Base-by-base conservation (phyloP, 345 rosid genomes). In the Arabidopsis suecica region DNA sequence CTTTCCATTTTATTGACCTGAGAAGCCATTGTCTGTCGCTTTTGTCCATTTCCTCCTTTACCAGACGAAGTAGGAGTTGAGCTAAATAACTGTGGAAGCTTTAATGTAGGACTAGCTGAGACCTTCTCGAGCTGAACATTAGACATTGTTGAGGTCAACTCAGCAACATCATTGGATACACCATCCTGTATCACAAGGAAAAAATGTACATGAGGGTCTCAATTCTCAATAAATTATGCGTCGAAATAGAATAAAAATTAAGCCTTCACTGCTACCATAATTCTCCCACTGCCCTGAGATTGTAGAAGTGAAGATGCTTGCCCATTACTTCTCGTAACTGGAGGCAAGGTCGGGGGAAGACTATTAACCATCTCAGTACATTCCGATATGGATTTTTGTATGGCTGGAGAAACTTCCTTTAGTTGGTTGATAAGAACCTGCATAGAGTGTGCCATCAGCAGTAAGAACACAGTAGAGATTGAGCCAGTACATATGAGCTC, bases 381-480 rank as follows among this genome's bases (percentile, higher is more conserved):
- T 37, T 93, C 97, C 42, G 89, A 75, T 84, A 95, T 93, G 50
- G 99, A 92, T 45, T 82, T 85, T 71, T 95, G 93, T 72, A 93
- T 89, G 56, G 97, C 75, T 70, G 98, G 99, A 79, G 89, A 87
- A 74, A 89, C 98, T 64, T 95, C 94, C 83, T 90, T 91, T 53
- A 95, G 83, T 78, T 95, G 98, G 75, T 95, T 89, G 73, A 90
- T 87, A 67, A 95, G 97, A 80, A 91, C 99, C 99, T 95, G 84
- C 48, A 80, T 22, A 76, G 38, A 54, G 63, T 75, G 79, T 71
- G 60, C 67, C 75, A 61, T 68, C 69, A 48, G 55, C 37, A 56
- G 69, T 47, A 72, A 77, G 60, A 47, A 60, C 53, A 65, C 44
- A 12, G 33, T 25, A 25, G 51, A 53, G 41, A 61, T 30, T 33